Evolutionary conservation across 352 stramenopile genomes (phyloP).

Genomic region (Peronospora farinosa): DNA sequence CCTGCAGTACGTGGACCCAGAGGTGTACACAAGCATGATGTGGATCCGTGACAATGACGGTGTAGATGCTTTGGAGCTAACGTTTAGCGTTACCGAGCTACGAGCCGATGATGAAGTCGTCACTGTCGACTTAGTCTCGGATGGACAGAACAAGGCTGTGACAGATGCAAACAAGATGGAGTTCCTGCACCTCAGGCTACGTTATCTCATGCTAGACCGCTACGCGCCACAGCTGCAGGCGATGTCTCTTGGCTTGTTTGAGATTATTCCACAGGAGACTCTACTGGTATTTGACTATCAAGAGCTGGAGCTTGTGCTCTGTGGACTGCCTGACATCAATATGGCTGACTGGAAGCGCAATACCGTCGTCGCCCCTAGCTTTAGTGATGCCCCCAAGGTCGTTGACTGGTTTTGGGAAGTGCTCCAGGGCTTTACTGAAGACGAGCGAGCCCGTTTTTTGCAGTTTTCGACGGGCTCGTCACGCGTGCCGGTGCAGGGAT

Average conservation of each 20-base stretch:
- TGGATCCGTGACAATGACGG: constrained; percentile 66
- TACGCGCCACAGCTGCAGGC: constrained; percentile 89
- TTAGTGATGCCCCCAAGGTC: constrained; percentile 38
- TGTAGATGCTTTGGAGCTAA: constrained; percentile 62
- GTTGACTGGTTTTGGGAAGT: constrained; percentile 79
- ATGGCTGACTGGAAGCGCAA: constrained; percentile 84
- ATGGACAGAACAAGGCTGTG: constrained; percentile 66
- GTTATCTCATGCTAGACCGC: constrained; percentile 93
- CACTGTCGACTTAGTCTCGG: constrained; percentile 55
- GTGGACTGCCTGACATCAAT: constrained; percentile 82
- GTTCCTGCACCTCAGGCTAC: constrained; percentile 91
- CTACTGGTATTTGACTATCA: constrained; percentile 98
- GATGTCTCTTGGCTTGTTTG: constrained; percentile 89
- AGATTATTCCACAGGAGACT: constrained; percentile 94
- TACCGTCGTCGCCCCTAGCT: constrained; percentile 51
- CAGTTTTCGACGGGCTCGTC: constrained; percentile 85
- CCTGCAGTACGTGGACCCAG: constrained; percentile 70
- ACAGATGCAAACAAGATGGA: constrained; percentile 94
- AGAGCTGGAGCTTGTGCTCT: constrained; percentile 89
- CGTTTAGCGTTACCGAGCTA: constrained; percentile 67
- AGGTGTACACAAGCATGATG: constrained; percentile 73
- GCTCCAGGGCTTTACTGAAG: constrained; percentile 44
- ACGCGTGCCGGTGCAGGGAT: constrained; percentile 80
- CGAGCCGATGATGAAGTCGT: constrained; percentile 46
- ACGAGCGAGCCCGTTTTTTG: constrained; percentile 75